These are phyloP conservation scores for Phanerochaete sordida DNA, from an alignment of 768 basidiomycete species.

Conservation along the genomic window DNA sequence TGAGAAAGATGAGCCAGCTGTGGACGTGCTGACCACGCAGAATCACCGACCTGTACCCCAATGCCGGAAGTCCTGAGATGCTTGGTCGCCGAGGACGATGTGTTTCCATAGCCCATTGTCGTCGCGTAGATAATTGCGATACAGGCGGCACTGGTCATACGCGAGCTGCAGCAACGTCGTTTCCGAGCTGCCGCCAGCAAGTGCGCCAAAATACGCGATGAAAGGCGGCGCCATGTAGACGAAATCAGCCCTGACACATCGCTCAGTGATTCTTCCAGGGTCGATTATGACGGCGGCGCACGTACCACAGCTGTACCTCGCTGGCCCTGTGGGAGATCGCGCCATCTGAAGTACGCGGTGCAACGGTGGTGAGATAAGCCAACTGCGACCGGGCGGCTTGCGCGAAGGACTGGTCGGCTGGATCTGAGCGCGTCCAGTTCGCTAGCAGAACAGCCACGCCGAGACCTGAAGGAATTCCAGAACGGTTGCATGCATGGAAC, in stretches of 20 bases:
- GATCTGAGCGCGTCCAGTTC: conserved; percentile 46
- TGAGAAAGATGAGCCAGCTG: neutral
- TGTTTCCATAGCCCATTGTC: conserved; percentile 54
- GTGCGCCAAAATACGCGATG: conserved; percentile 59
- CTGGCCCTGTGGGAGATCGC: conserved; percentile 57
- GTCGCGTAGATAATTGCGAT: conserved; percentile 50
- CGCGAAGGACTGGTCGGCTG: conserved; percentile 32
- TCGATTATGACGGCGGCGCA: neutral
- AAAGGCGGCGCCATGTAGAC: conserved; percentile 65
- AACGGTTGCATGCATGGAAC: neutral
- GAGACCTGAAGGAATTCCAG: conserved; percentile 32
- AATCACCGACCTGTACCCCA: conserved; percentile 50
- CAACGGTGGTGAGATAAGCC: conserved; percentile 40
- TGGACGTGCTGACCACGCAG: neutral
- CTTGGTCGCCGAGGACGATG: conserved; percentile 41
- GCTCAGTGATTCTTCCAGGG: neutral
- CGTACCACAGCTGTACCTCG: conserved; percentile 52
- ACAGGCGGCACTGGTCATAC: conserved; percentile 54
- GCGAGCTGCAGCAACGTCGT: conserved; percentile 40
- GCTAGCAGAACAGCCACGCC: conserved; percentile 49
- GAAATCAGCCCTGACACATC: conserved; percentile 46
- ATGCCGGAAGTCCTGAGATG: conserved; percentile 39
- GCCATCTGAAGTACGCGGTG: conserved; percentile 43
- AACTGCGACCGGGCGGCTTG: conserved; percentile 45
- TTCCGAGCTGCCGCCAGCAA: conserved; percentile 35